Evolutionary conservation across 345 rosid species (phyloP).

Genomic region (Jatropha curcas): DNA sequence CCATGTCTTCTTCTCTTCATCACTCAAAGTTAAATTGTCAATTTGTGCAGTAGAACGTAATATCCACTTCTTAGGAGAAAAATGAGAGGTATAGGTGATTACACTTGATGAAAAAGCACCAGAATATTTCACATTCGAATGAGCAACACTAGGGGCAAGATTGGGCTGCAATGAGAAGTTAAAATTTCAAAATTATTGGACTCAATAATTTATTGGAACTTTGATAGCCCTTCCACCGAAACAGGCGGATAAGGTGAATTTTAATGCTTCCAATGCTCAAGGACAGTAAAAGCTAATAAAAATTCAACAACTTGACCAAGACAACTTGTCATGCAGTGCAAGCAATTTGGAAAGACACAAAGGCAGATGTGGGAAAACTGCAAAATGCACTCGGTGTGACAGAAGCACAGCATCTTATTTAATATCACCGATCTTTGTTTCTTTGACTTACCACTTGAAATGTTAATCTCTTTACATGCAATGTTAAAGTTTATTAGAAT

Average conservation of each 20-base stretch:
- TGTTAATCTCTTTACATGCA: background rate
- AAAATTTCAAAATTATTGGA: background rate
- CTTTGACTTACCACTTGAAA: background rate
- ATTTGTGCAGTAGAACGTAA: constrained; percentile 41
- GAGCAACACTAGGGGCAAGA: constrained; percentile 25
- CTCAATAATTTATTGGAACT: no score
- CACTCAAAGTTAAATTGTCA: constrained; percentile 32
- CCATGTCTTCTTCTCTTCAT: constrained; percentile 66
- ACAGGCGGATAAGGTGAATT: background rate
- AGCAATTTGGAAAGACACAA: background rate
- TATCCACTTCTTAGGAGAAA: constrained; percentile 46
- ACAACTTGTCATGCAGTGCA: background rate
- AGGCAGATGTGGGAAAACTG: background rate
- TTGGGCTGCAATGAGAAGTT: constrained; percentile 48
- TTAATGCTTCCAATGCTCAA: background rate
- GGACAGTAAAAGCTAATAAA: background rate
- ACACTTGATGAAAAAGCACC: constrained; percentile 24
- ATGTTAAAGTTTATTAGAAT: background rate
- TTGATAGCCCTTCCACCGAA: background rate
- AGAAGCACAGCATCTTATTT: background rate
- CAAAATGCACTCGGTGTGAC: background rate
- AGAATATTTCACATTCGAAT: constrained; percentile 27
- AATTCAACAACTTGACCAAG: background rate
- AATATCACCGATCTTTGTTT: background rate
- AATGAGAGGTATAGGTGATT: constrained; percentile 9